phyloP scores from a whole-genome alignment of 495 filamentous ascomycete species.

The Penicillium arizonense region DNA sequence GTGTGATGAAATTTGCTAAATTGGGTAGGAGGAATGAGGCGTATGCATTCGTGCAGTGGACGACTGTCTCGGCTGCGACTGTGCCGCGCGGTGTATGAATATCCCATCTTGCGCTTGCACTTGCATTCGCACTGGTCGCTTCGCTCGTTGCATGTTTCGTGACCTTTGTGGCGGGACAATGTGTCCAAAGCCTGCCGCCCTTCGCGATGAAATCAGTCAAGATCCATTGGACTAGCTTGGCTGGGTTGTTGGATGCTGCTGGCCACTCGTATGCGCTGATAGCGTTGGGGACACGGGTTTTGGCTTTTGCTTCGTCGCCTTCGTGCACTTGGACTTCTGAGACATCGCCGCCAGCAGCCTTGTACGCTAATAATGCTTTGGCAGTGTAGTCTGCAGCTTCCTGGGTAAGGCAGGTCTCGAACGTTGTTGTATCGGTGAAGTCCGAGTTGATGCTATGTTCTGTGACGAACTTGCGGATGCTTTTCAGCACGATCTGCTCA shows the following conservation, averaged over 20 bases:
- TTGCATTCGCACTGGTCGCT: not conserved
- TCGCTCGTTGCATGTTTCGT: not conserved
- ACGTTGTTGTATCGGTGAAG: conserved; percentile 7
- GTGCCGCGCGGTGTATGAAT: conserved; percentile 9
- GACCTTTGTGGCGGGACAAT: conserved; percentile 7
- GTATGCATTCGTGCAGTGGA: conserved; percentile 14
- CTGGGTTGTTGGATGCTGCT: conserved; percentile 11
- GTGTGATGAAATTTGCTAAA: conserved; percentile 1
- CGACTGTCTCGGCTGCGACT: conserved; percentile 3
- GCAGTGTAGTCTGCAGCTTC: not conserved
- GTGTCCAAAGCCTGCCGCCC: conserved; percentile 11
- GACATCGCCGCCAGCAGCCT: conserved; percentile 9
- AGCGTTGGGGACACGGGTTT: not conserved
- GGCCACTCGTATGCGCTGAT: conserved; percentile 9
- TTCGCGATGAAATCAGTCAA: conserved; percentile 10
- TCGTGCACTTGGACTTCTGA: conserved; percentile 4
- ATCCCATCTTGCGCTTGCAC: not conserved
- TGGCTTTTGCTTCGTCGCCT: conserved; percentile 6
- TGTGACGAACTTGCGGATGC: conserved; percentile 1
- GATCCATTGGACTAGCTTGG: conserved; percentile 14
- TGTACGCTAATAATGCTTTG: not conserved
- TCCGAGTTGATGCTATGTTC: conserved; percentile 4
- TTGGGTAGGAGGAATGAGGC: conserved; percentile 7
- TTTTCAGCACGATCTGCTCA: conserved; percentile 4
- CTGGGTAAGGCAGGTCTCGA: conserved; percentile 4